These are phyloP conservation scores for Rhodomyrtus tomentosa DNA, from an alignment of 345 rosid species.

Conservation along the genomic window DNA sequence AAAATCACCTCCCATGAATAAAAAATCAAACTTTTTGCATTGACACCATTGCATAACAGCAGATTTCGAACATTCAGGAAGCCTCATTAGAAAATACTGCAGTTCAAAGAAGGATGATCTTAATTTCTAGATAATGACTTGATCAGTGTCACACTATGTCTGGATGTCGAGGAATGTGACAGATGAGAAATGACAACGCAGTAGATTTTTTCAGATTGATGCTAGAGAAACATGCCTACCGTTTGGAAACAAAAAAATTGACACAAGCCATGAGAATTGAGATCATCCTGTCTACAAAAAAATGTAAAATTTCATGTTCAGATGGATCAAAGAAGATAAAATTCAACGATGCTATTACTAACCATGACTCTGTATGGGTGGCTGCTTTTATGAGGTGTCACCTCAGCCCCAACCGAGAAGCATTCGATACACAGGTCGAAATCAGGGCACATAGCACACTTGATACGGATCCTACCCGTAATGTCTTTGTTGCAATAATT, in stretches of 20 bases:
- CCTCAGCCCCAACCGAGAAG: conserved; percentile 92
- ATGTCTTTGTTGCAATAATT: conserved; percentile 96
- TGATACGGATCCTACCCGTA: conserved; percentile 80
- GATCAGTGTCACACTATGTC: neutral
- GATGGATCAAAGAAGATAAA: neutral
- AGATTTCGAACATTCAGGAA: neutral
- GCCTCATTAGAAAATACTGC: neutral
- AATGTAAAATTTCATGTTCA: neutral
- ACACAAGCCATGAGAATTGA: neutral
- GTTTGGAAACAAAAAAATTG: neutral
- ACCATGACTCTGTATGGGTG: conserved; percentile 96
- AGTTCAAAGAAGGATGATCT: neutral
- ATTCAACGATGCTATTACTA: conserved; percentile 10
- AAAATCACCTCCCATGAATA: neutral
- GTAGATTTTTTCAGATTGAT: neutral
- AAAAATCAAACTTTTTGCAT: neutral
- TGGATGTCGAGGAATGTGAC: neutral
- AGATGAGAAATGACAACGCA: neutral
- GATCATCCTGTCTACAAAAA: neutral
- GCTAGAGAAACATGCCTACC: neutral
- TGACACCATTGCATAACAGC: neutral
- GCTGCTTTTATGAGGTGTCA: conserved; percentile 74
- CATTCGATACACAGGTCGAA: conserved; percentile 96
- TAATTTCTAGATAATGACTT: neutral
- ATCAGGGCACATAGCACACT: conserved; percentile 91